Percentiles rank a stretch among this genome's conserved stretches.
Evolutionary conservation across 2,329 filamentous ascomycete genomes (phyloP).

Genomic region (Aureobasidium sp.): DNA sequence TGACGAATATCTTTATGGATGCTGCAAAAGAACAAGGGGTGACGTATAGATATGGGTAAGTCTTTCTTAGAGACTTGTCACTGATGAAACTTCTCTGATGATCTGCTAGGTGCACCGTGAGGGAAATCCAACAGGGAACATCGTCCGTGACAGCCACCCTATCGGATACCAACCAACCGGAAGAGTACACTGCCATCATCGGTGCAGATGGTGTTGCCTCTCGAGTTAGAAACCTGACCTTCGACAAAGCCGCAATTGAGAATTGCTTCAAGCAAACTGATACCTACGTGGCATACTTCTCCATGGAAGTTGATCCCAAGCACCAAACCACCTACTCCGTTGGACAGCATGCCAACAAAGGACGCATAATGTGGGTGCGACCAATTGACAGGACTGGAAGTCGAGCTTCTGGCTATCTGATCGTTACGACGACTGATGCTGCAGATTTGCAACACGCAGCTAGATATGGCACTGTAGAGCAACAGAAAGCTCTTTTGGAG

Average conservation of each 20-base stretch:
- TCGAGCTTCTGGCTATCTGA: slow-evolving; percentile 19
- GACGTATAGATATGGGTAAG: neutral
- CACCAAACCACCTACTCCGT: slow-evolving; percentile 15
- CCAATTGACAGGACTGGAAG: slow-evolving; percentile 17
- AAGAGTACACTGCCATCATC: slow-evolving; percentile 23
- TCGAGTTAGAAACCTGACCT: slow-evolving; percentile 22
- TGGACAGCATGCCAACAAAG: slow-evolving; percentile 18
- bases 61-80: too few relatives aligned
- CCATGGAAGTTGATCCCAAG: slow-evolving; percentile 20
- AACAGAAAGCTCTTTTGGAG: slow-evolving; percentile 13
- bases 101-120: slow-evolving; percentile 14
- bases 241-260: slow-evolving; percentile 18
- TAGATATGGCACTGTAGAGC: neutral
- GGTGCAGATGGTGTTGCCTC: slow-evolving; percentile 26
- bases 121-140: slow-evolving; percentile 4
- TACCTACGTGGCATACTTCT: slow-evolving; percentile 25
- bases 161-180: neutral
- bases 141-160: neutral
- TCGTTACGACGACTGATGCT: slow-evolving; percentile 10
- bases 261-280: slow-evolving; percentile 18
- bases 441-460: neutral
- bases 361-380: slow-evolving; percentile 20
- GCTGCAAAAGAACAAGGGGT: slow-evolving; percentile 18
- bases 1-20: slow-evolving; percentile 41
- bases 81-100: neutral